Base-by-base conservation (phyloP, 306 rosid species). In the Castanea crenata region DNA sequence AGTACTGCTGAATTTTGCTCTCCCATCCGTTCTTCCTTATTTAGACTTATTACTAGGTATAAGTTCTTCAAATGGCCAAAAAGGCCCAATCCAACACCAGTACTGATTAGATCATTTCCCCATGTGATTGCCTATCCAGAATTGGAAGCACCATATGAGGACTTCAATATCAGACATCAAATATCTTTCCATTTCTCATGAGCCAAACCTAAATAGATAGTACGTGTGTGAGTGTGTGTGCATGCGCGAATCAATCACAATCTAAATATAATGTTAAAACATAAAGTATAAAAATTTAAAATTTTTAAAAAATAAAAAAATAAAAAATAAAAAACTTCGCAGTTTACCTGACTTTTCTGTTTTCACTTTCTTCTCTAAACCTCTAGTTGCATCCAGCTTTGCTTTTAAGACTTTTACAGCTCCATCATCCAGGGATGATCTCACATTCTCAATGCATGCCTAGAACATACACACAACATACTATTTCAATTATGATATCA, bases 371-470 rank as follows among this genome's bases (percentile, higher is more conserved):
- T 76, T 82, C 81, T 91, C 97, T 16, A n/a, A 73, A 81, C 78
- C 83, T 89, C 89, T 84, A 74, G 92, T 88, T 82, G 91, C 93
- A 80, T 89, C 87, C 78, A 92, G 80, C 76, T 89, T 68, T 78
- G 99, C 97, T 79, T 79, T 74, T 82, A 95, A 76, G 84, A 90
- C 88, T 69, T 76, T 85, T 57, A 90, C 97, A 84, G 90, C 87
- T 79, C 87, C 97, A 16, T 91, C 95, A 83, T 95, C 97, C 80
- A 86, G 78, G 25, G 86, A 79, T 69, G 88, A 44, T 90, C 91
- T 93, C 85, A 90, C 97, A 82, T 83, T 89, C 83, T 90, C 98
- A 74, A 86, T 25, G 87, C 94, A 88, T 75, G 80, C 92, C 99
- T 95, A 85, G 56, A 77, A 76, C 61, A 79, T 31, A 69, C 56